A percentile compares a stretch with the other conserved stretches of the same genome.
Conservation (phyloP, 2,329 filamentous ascomycete species). For the Triangularia setosa region DNA sequence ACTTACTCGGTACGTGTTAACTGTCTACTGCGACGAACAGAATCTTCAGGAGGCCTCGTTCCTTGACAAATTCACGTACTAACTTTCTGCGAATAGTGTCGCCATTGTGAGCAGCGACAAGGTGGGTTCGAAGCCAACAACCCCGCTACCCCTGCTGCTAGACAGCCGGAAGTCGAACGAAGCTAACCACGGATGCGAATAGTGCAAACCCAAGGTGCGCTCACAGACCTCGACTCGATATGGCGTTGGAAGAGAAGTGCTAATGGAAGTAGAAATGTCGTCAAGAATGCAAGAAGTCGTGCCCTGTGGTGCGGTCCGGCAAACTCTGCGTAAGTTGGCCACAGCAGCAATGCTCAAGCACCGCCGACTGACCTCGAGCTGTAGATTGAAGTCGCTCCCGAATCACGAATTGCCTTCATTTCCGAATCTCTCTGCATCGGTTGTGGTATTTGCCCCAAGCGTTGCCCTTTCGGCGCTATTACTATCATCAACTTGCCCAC, state of each 20-base stretch:
- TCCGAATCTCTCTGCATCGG: conserved; percentile 95
- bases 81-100: conserved; percentile 59
- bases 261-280: conserved; percentile 72
- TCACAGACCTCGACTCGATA: neutral
- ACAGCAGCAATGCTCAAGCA: neutral
- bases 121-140: conserved; percentile 50
- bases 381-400: conserved; percentile 63
- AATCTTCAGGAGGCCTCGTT: neutral
- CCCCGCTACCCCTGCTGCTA: conserved; percentile 31
- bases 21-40: neutral
- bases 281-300: conserved; percentile 98
- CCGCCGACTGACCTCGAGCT: conserved; percentile 68
- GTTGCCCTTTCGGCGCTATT: conserved; percentile 97
- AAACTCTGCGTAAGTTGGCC: conserved; percentile 50
- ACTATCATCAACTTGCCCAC: conserved; percentile 99
- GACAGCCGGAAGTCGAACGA: conserved; percentile 25
- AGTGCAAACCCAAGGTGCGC: conserved; percentile 83
- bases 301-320: conserved; percentile 92
- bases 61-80: conserved; percentile 22
- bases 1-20: conserved; percentile 73
- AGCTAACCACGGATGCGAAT: conserved; percentile 36
- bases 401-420: conserved; percentile 95
- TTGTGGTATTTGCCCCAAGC: conserved; percentile 99
- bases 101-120: conserved; percentile 99
- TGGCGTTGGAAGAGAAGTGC: conserved; percentile 1